A percentile compares a stretch with the other conserved stretches of the same genome.
These are phyloP conservation scores for Monosporascus sp. DNA, from an alignment of 2,329 filamentous ascomycete genomes.

Conservation along the genomic window DNA sequence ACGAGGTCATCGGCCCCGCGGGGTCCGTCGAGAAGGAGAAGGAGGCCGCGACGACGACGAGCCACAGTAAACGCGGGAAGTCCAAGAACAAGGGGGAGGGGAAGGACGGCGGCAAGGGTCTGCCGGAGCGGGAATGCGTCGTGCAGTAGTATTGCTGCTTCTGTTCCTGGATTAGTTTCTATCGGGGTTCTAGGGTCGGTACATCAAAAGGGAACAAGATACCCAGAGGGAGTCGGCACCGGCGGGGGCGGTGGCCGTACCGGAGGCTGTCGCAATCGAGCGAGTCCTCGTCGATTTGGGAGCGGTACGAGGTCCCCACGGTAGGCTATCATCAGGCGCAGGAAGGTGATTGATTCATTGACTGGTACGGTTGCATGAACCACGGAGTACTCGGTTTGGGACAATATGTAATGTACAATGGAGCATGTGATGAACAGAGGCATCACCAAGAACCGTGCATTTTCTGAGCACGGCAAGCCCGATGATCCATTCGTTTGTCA, in stretches of 20 bases:
- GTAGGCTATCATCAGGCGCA: too few species aligned
- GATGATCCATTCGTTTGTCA: too few species aligned
- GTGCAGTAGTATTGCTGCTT: conserved; percentile 23
- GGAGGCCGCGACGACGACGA: conserved; percentile 10
- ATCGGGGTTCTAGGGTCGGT: conserved; percentile 4
- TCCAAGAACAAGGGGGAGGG: conserved; percentile 10
- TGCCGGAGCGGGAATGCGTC: conserved; percentile 27
- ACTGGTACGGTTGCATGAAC: too few species aligned
- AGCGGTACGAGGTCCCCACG: too few species aligned
- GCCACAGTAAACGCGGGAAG: conserved; percentile 10
- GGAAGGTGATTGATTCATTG: too few species aligned
- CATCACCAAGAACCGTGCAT: too few species aligned
- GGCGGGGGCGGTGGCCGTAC: conserved; percentile 11
- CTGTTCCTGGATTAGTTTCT: conserved; percentile 4
- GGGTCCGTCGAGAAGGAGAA: conserved; percentile 16
- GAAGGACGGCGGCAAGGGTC: conserved; percentile 14
- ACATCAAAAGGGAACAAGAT: conserved; percentile 14
- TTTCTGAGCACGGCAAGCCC: too few species aligned
- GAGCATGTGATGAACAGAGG: too few species aligned
- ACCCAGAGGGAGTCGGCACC: conserved; percentile 8
- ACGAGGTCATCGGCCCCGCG: conserved; percentile 15
- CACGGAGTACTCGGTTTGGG: too few species aligned
- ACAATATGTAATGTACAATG: too few species aligned
- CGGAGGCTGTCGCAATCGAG: conserved; percentile 2
- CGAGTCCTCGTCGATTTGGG: neutral